Evolutionary conservation across 345 rosid genomes (phyloP), one percentile per base, ranked within the genome.

Genomic region (Xanthoceras sorbifolium): DNA sequence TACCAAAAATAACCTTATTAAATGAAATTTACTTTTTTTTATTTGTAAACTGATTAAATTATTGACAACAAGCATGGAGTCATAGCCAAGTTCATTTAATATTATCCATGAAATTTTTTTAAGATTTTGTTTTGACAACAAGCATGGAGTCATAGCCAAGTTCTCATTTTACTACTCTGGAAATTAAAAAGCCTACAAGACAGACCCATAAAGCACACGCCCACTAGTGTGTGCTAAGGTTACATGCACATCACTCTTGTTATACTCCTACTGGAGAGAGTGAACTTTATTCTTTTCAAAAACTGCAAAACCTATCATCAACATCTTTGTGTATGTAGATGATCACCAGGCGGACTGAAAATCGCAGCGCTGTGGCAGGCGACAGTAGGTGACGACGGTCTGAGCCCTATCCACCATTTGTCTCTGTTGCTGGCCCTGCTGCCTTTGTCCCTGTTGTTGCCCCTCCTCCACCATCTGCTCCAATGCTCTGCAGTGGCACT

Each of bases 391-490:
- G 61, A 55, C 61, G 4, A 55, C 61, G 22, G 23, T 57, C 66
- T 63, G 62, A 9, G 71, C 80, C 6, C 52, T 68, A 29, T 61
- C 55, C 29, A 67, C 60, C 48, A 12, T 38, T 60, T 67, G 63
- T 66, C 18, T 36, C 48, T 76, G 52, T 59, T 68, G 22, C 54
- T 38, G 65, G 0, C 84, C 71, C 31, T 40, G 48, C 2, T n/a
- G n/a, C n/a, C 26, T 38, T 71, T 29, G 8, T 3, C 74, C 64
- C 61, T 31, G 32, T 69, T 76, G 73, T 52, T 64, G 82, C 61
- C 63, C 72, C 60, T 32, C 40, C 79, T 42, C 17, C 65, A 76
- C 64, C 5, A 81, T 76, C 61, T 81, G 55, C 23, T n/a, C 55
- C 2, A 72, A 17, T 64, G 70, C 75, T 62, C 62, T 28, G 67